Base-by-base conservation (phyloP, 1,284 basidiomycete genomes). In the Moesziomyces globuligerus region DNA sequence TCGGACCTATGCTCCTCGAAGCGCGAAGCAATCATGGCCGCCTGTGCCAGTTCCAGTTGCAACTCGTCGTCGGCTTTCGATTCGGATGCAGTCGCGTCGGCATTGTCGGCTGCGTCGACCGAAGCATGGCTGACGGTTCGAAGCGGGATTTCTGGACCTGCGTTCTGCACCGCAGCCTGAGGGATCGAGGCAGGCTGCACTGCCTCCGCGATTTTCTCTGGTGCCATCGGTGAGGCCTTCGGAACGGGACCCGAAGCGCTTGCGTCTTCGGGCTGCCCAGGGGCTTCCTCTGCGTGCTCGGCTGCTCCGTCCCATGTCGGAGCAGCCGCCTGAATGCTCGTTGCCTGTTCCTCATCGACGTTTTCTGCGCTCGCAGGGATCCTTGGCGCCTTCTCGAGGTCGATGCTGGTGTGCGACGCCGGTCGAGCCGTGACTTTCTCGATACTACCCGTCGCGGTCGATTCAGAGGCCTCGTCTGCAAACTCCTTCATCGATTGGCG, bases 21-120 rank as follows among this genome's bases (percentile, higher is more conserved):
- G 11, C 47, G 55, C 21, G 62, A 65, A 10, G 62, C 62, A 28
- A 54, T 49, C 55, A 58, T 10, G 3, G 55, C 62, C 18, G 62
- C 62, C 18, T 65, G 55, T 18, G 62, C 62, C 50, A 58, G 9
- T 34, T 57, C 55, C 10, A 26, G 28, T 28, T 54, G 42, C 13
- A 58, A 41, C 13, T 47, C 41, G 9, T 49, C 43, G 10, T 54
- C 55, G 24, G 21, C 46, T 4, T 48, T 25, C 28, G 29, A 8
- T 26, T 34, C 34, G 32, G 15, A 10, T 17, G 40, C 20, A 32
- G n/a, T 29, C 10, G 21, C 24, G 28, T 15, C 21, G 18, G n/a
- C 7, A 5, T 29, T 20, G n/a, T n/a, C n/a, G n/a, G n/a, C n/a
- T n/a, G n/a, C n/a, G n/a, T n/a, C n/a, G n/a, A n/a, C n/a, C n/a